A percentile compares a stretch with the other conserved stretches of the same genome.
These are phyloP conservation scores for Chlamydomonas incerta DNA, from an alignment of 139 green algal species.

Conservation along the genomic window DNA sequence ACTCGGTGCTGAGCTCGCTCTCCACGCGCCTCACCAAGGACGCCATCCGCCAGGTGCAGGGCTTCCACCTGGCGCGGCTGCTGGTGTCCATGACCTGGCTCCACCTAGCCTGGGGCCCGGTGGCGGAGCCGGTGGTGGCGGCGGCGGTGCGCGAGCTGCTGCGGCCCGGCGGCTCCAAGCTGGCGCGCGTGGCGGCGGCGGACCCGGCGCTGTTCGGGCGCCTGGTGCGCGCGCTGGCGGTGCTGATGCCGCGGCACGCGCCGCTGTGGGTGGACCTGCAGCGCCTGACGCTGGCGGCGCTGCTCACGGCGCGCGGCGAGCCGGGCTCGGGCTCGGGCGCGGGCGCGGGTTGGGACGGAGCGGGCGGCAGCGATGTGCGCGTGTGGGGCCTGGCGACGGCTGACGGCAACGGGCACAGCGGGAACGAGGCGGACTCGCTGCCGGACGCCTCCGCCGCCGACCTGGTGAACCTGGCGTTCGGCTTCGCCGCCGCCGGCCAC, in stretches of 20 bases:
- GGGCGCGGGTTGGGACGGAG: no score
- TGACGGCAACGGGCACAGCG: no score
- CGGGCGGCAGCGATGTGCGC: no score
- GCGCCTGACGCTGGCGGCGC: conserved; percentile 18
- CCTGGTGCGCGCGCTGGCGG: conserved; percentile 8
- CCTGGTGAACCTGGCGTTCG: conserved; percentile 25
- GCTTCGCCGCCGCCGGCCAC: conserved; percentile 7
- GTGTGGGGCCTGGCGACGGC: no score
- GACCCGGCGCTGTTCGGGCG: conserved; percentile 25
- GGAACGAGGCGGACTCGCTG: no score
- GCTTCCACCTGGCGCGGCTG: conserved; percentile 6
- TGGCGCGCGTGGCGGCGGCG: conserved; percentile 3
- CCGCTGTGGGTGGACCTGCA: conserved; percentile 36
- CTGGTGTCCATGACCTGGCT: conserved; percentile 22
- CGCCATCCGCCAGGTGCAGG: neutral
- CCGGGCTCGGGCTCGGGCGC: no score
- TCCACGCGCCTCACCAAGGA: neutral
- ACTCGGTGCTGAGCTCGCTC: neutral
- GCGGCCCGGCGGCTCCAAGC: neutral
- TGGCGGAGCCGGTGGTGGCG: neutral
- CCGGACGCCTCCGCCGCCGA: neutral
- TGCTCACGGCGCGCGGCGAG: neutral
- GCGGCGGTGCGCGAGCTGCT: neutral
- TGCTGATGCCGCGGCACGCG: neutral
- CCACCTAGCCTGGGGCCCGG: neutral